Percentiles rank a stretch among this genome's conserved stretches.
phyloP scores from a whole-genome alignment of 2,329 filamentous ascomycete genomes.

The Delphinella strobiligena region DNA sequence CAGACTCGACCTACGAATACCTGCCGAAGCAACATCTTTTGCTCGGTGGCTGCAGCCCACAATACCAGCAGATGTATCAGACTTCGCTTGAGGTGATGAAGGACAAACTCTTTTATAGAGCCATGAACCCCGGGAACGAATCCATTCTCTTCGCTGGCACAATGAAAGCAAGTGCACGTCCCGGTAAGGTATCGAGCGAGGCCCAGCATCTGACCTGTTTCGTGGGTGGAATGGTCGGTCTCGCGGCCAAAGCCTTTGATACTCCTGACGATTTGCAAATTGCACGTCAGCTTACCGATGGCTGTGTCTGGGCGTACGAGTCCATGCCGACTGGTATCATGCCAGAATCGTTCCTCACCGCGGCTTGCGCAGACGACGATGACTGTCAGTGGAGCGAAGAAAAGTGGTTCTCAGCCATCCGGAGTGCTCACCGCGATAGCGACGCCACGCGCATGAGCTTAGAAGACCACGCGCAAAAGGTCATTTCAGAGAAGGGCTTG shows the following conservation, averaged over 20 bases:
- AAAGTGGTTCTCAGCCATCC: slow-evolving; percentile 28
- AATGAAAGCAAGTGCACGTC: slow-evolving; percentile 15
- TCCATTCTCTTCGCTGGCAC: slow-evolving; percentile 40
- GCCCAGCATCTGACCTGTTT: slow-evolving; percentile 59
- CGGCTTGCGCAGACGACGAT: slow-evolving; percentile 27
- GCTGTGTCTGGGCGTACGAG: slow-evolving; percentile 52
- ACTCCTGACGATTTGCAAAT: slow-evolving; percentile 42
- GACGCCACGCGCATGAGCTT: slow-evolving; percentile 11
- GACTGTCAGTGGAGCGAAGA: slow-evolving; percentile 34
- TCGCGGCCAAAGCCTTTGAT: slow-evolving; percentile 51
- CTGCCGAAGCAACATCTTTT: slow-evolving; percentile 18
- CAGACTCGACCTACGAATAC: slow-evolving; percentile 24
- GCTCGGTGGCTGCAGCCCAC: slow-evolving; percentile 17
- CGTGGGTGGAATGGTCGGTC: slow-evolving; percentile 56
- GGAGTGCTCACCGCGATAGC: slow-evolving; percentile 21
- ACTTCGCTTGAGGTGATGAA: slow-evolving; percentile 36
- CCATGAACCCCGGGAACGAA: slow-evolving; percentile 30
- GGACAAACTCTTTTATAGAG: slow-evolving; percentile 32
- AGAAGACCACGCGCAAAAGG: slow-evolving; percentile 14
- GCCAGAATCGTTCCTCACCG: slow-evolving; percentile 46
- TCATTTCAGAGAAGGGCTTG: slow-evolving; percentile 32
- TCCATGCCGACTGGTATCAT: slow-evolving; percentile 46
- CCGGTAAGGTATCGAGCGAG: slow-evolving; percentile 21
- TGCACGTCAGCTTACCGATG: slow-evolving; percentile 47
- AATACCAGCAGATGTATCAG: slow-evolving; percentile 36